Percentiles rank a stretch among this genome's conserved stretches.
These are phyloP conservation scores for Sphenostylis stenocarpa DNA, from an alignment of 306 rosid species.

Conservation along the genomic window DNA sequence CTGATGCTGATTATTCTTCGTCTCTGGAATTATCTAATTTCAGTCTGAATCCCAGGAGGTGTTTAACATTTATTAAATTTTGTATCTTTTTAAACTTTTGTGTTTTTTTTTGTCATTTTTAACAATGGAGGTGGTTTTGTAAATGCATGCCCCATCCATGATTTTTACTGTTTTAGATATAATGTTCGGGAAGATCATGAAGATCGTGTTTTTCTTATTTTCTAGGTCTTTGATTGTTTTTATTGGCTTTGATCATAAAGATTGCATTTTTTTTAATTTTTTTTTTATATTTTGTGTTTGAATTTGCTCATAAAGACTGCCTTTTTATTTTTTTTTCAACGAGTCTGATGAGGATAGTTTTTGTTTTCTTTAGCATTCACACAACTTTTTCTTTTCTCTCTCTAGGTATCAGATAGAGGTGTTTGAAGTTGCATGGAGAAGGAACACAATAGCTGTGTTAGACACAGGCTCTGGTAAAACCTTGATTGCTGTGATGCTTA, in stretches of 20 bases:
- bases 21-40: not conserved
- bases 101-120: too few relatives aligned
- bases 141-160: not conserved
- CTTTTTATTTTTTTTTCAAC: not conserved
- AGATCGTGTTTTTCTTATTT: not conserved
- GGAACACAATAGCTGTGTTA: conserved; percentile 81
- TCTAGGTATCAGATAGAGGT: conserved; percentile 69
- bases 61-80: not conserved
- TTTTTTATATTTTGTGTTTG: not conserved
- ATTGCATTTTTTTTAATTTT: not conserved
- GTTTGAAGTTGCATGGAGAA: conserved; percentile 61
- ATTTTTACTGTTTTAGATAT: not conserved
- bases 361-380: conserved; percentile 1
- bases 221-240: not conserved
- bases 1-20: conserved; percentile 3
- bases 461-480: conserved; percentile 85
- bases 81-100: too few relatives aligned
- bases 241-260: not conserved
- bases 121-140: not conserved
- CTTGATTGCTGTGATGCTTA: conserved; percentile 81
- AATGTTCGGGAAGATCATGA: conserved; percentile 28
- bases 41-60: conserved; percentile 65
- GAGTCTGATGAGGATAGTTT: not conserved
- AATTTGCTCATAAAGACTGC: conserved; percentile 1
- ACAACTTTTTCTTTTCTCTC: not conserved